Base-by-base conservation (phyloP, 2,329 filamentous ascomycete species). In the Fusarium sp. region DNA sequence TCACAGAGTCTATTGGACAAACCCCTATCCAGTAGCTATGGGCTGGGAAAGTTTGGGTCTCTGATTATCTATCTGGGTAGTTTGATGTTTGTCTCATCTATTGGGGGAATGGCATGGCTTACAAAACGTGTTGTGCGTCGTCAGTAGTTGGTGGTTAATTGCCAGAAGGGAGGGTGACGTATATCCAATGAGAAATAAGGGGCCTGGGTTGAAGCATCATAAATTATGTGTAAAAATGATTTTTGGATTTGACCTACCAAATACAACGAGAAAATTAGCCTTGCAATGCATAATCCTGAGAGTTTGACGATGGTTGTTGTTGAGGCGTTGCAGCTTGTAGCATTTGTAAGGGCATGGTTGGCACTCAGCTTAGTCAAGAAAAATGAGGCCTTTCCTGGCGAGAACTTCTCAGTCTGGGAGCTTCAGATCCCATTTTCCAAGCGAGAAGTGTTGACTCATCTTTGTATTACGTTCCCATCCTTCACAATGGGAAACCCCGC, bases 31-130 rank as follows among this genome's bases (percentile, higher is more conserved):
- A 36, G 25, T 52, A 29, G 9, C 16, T 65, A 65, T 16, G 63
- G 52, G 18, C 14, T 65, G 20, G 63, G 63, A 16, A 45, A 45
- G 52, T 65, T 45, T 29, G 47, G 56, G 20, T 52, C 52, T 20
- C 22, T 65, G 10, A 58, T 65, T 36, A 29, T 65, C 13, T 65
- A 40, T 36, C 36, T 65, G 10, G 63, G 63, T n/a, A 40, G 35
- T 14, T 33, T 58, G 13, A 65, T 65, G 63, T 38, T 65, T 27
- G 20, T 33, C 13, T 65, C 63, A 16, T 65, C 63, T 18, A 4
- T 65, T 38, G 18, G 63, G 63, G 47, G 47, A 45, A 45, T 22
- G 20, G 13, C 20, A 20, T 45, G 40, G 40, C 20, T 45, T 20
- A 45, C 20, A 14, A 45, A 13, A 14, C 20, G 20, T 20, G n/a